Conservation (phyloP, 140 eudicot genomes). For the Erigeron philadelphicus region DNA sequence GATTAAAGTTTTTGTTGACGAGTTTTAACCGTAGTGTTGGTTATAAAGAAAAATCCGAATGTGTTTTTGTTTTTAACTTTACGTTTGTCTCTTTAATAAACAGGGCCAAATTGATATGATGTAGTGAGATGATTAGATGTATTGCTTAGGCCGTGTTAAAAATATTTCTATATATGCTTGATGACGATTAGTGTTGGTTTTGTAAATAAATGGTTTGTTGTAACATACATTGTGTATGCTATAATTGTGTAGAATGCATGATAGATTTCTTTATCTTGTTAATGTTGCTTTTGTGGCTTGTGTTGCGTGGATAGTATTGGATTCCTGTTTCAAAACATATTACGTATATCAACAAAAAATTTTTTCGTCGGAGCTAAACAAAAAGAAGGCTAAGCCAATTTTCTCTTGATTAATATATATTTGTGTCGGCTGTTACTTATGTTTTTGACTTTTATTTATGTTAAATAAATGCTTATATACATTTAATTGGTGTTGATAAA, state of each 20-base stretch:
- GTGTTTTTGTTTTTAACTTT: too few species aligned
- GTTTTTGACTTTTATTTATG: neutral
- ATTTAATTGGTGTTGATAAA: slow-evolving; percentile 23
- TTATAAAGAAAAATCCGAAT: too few species aligned
- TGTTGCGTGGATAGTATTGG: neutral
- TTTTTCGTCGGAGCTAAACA: neutral
- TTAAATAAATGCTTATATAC: slow-evolving; percentile 9
- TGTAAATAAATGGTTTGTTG: neutral
- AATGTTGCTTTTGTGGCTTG: neutral
- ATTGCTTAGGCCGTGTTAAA: neutral
- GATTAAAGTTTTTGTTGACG: too few species aligned
- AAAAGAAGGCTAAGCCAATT: neutral
- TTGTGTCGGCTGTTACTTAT: neutral
- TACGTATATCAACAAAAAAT: neutral
- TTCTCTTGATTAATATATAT: neutral
- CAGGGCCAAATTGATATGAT: too few species aligned
- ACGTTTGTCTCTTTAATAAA: too few species aligned
- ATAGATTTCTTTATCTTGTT: neutral
- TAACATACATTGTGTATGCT: neutral
- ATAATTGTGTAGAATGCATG: neutral
- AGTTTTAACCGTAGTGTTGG: too few species aligned
- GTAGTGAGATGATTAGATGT: neutral
- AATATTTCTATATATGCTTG: neutral
- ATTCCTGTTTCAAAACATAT: neutral
- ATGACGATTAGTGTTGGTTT: neutral